Percentiles rank a stretch among this genome's conserved stretches.
These are phyloP conservation scores for Hylodesmum podocarpum DNA, from an alignment of 306 rosid genomes.

Conservation along the genomic window DNA sequence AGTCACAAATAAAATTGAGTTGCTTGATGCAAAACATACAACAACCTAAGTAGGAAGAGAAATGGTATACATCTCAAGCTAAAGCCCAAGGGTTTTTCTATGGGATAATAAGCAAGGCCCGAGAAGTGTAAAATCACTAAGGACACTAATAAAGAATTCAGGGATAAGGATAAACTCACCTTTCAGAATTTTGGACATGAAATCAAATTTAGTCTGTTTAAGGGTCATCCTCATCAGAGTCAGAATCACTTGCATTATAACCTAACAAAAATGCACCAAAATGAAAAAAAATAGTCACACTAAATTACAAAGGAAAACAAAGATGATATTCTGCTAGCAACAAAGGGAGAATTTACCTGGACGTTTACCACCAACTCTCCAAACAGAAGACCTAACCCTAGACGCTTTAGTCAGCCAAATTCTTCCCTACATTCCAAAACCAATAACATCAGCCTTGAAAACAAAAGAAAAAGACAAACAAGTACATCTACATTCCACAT, in stretches of 20 bases:
- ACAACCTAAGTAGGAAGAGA: neutral
- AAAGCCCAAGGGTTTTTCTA: neutral
- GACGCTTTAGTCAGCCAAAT: constrained; percentile 90
- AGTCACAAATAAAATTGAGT: constrained; percentile 13
- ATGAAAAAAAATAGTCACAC: neutral
- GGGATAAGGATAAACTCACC: constrained; percentile 40
- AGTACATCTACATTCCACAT: constrained; percentile 25
- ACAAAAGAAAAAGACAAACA: constrained; percentile 5
- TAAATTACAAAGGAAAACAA: neutral
- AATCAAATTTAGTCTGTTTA: constrained; percentile 27
- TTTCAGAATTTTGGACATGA: constrained; percentile 22
- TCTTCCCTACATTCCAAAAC: constrained; percentile 63
- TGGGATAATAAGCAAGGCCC: neutral
- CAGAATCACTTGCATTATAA: constrained; percentile 93
- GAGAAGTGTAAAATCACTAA: constrained; percentile 1
- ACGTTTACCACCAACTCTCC: constrained; percentile 87
- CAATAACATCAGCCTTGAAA: constrained; percentile 23
- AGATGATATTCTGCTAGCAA: neutral
- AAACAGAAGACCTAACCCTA: constrained; percentile 76
- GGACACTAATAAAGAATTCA: constrained; percentile 7
- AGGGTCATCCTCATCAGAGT: constrained; percentile 77
- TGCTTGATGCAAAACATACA: neutral
- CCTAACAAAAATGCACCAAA: constrained; percentile 45
- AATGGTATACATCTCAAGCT: neutral
- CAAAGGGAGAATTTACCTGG: constrained; percentile 62